These are phyloP conservation scores for Sideroxylon spinosum DNA, from an alignment of 179 eudicot species.

Conservation along the genomic window DNA sequence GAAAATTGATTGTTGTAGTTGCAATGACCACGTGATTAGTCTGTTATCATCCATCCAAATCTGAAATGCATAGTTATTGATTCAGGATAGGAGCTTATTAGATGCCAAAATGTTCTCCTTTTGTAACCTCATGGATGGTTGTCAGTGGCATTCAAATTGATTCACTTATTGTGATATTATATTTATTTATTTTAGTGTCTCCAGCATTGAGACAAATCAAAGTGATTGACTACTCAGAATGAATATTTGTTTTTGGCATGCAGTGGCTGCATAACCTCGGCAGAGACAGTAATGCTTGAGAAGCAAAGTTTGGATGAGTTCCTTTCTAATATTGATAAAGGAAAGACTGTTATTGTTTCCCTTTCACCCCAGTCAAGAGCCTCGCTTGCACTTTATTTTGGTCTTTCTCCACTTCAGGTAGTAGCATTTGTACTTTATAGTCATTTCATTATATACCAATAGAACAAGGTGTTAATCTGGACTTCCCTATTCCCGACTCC, in stretches of 20 bases:
- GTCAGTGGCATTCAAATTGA: neutral
- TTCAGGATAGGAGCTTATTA: neutral
- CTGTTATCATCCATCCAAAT: neutral
- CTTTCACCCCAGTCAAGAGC: conserved; percentile 97
- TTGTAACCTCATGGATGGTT: neutral
- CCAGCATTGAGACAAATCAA: neutral
- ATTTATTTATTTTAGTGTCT: neutral
- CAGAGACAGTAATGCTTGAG: conserved; percentile 98
- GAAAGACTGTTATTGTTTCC: conserved; percentile 77
- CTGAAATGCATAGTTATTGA: neutral
- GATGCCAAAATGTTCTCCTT: neutral
- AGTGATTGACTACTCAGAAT: neutral
- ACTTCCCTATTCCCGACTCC: too few relatives aligned
- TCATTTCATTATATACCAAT: neutral
- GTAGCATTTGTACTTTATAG: neutral
- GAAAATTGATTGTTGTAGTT: neutral
- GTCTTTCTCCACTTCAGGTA: conserved; percentile 83
- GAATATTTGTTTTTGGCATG: conserved; percentile 23
- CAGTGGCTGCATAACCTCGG: conserved; percentile 98
- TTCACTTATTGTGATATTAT: neutral
- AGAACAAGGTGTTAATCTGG: too few relatives aligned
- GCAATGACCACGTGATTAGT: neutral
- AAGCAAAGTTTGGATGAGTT: conserved; percentile 97
- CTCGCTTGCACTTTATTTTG: conserved; percentile 83
- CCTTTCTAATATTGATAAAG: conserved; percentile 54